Conservation (phyloP, 352 stramenopile genomes). For the Phytophthora podocarpi region DNA sequence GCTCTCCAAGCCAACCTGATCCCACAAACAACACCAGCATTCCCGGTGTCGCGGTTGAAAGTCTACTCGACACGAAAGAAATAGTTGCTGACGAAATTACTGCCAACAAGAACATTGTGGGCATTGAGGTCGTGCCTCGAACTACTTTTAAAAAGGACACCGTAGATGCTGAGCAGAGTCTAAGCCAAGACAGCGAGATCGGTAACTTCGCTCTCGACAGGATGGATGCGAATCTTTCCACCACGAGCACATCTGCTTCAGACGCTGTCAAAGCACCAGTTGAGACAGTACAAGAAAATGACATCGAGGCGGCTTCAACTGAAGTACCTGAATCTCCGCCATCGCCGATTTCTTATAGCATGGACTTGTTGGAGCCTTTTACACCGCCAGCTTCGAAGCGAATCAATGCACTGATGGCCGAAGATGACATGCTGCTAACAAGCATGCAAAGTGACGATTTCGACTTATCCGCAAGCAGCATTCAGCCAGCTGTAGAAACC, state of each 20-base stretch:
- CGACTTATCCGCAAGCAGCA: conserved; percentile 12
- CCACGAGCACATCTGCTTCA: background rate
- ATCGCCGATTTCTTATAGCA: conserved; percentile 3
- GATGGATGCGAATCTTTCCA: background rate
- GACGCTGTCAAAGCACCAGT: background rate
- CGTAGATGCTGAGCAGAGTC: background rate
- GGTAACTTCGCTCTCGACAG: background rate
- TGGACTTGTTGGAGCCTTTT: conserved; percentile 19
- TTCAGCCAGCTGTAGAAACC: background rate
- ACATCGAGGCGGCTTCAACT: background rate
- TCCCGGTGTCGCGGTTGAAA: background rate
- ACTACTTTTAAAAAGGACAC: background rate
- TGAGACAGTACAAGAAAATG: background rate
- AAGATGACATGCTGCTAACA: conserved; percentile 27
- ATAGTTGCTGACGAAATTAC: background rate
- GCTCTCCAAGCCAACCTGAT: background rate
- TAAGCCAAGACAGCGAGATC: background rate
- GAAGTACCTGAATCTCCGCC: background rate
- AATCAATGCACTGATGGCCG: background rate
- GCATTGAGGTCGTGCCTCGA: background rate
- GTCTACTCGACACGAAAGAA: conserved; percentile 4
- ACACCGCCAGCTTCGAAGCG: conserved; percentile 4
- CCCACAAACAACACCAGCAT: background rate
- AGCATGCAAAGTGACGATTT: conserved; percentile 43
- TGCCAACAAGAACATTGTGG: background rate